Conservation (phyloP, 345 rosid species). For the Erysimum cheiranthoides region DNA sequence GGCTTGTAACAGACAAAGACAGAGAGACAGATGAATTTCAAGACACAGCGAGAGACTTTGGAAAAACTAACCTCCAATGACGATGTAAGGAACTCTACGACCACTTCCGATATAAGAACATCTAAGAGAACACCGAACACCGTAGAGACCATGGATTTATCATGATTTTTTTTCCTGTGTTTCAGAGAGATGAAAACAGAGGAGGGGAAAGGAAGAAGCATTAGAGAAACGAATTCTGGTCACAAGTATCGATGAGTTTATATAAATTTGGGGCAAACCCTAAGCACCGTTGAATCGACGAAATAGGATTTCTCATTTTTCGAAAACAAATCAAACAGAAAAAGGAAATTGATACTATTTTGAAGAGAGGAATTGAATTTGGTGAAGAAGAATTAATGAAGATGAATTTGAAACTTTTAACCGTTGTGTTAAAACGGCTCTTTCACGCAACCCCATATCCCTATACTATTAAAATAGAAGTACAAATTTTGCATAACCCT, state of each 20-base stretch:
- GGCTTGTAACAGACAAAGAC: background rate
- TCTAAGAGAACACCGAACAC: constrained; percentile 83
- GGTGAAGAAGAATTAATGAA: too few species aligned
- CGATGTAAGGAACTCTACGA: constrained; percentile 82
- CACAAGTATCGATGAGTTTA: constrained; percentile 31
- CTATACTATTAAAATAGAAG: too few species aligned
- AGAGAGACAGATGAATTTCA: background rate
- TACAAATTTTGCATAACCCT: too few species aligned
- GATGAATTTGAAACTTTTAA: too few species aligned
- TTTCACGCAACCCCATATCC: too few species aligned
- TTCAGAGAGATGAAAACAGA: constrained; percentile 29
- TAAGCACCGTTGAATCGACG: constrained; percentile 39
- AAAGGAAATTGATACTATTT: constrained; percentile 8
- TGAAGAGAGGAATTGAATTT: constrained; percentile 22
- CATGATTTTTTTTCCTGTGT: constrained; percentile 20
- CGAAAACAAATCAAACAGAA: background rate
- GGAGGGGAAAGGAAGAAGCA: constrained; percentile 17
- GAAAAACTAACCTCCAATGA: constrained; percentile 75
- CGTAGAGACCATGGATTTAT: constrained; percentile 52
- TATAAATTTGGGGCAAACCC: constrained; percentile 33
- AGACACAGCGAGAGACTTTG: background rate
- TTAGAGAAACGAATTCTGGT: constrained; percentile 12
- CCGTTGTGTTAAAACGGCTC: too few species aligned
- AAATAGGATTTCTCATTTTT: constrained; percentile 4
- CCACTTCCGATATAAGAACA: constrained; percentile 71